Evolutionary conservation across 2,329 filamentous ascomycete genomes (phyloP).

Genomic region (Botryosphaeria dothidea): DNA sequence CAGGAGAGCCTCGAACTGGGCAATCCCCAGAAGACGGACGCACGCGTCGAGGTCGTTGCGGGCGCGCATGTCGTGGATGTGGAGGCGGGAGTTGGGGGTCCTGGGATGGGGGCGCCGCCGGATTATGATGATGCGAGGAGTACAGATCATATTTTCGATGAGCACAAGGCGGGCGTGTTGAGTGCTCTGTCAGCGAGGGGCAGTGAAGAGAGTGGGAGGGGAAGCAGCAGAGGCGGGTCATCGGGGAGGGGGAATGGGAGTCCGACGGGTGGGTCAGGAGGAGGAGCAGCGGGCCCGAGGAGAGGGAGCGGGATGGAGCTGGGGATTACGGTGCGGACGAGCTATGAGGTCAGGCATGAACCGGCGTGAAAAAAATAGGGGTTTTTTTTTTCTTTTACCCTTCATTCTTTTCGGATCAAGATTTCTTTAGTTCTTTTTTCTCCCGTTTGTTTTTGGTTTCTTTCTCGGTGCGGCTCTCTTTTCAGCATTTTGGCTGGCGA

Average conservation of each 20-base stretch:
- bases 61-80: not conserved
- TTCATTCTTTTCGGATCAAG: not conserved
- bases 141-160: not conserved
- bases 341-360: not conserved
- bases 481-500: no score
- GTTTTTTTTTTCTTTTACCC: not conserved
- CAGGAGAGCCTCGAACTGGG: not conserved
- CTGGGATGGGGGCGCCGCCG: not conserved
- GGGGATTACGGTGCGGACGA: not conserved
- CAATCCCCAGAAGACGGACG: not conserved
- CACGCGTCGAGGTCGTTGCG: not conserved
- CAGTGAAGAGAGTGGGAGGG: not conserved
- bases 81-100: not conserved
- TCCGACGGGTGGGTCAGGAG: not conserved
- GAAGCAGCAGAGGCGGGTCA: not conserved
- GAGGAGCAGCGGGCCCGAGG: not conserved
- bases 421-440: not conserved
- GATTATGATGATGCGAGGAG: not conserved
- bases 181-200: not conserved
- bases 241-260: not conserved
- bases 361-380: not conserved
- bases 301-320: not conserved
- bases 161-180: not conserved
- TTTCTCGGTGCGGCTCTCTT: no score
- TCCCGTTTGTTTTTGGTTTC: no score